Conservation (phyloP, 768 basidiomycete species). For the Amanita exitialis region DNA sequence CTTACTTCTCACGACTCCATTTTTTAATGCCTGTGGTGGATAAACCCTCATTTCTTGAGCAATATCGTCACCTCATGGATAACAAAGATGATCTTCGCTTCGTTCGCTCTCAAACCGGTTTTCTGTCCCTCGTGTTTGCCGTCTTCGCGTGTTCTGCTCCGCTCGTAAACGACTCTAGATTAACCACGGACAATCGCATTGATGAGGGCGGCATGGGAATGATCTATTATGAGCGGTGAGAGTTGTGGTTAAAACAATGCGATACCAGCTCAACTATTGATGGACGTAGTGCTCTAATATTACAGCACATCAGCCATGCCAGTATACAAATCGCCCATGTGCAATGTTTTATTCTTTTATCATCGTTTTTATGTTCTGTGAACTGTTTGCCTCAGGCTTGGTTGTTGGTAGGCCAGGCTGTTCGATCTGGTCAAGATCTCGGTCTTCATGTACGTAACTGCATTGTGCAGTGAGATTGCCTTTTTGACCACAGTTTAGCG, state of each 20-base stretch:
- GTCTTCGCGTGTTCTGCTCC: slow-evolving; percentile 84
- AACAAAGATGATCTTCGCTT: slow-evolving; percentile 41
- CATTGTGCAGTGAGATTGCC: slow-evolving; percentile 9
- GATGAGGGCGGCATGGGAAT: slow-evolving; percentile 85
- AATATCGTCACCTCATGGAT: slow-evolving; percentile 70
- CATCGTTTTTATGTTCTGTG: slow-evolving; percentile 85
- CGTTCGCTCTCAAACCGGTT: slow-evolving; percentile 57
- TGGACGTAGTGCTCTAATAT: slow-evolving; percentile 60
- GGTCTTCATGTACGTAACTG: slow-evolving; percentile 72
- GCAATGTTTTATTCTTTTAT: slow-evolving; percentile 82
- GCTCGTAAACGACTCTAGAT: slow-evolving; percentile 64
- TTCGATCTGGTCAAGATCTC: slow-evolving; percentile 83
- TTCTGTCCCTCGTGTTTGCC: slow-evolving; percentile 77
- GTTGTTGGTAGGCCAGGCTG: slow-evolving; percentile 86
- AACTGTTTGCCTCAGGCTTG: slow-evolving; percentile 93
- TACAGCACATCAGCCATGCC: slow-evolving; percentile 88
- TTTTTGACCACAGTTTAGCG: slow-evolving; percentile 38
- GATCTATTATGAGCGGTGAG: slow-evolving; percentile 83
- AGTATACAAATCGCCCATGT: slow-evolving; percentile 81
- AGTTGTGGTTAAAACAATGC: slow-evolving; percentile 14
- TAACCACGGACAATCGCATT: slow-evolving; percentile 41
- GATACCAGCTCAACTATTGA: slow-evolving; percentile 11
- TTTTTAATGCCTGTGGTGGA: slow-evolving; percentile 84
- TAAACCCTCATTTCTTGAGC: slow-evolving; percentile 70
- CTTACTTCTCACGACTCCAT: slow-evolving; percentile 82